These are phyloP conservation scores for Buxus sempervirens DNA, from an alignment of 164 flowering plant species.

Conservation along the genomic window DNA sequence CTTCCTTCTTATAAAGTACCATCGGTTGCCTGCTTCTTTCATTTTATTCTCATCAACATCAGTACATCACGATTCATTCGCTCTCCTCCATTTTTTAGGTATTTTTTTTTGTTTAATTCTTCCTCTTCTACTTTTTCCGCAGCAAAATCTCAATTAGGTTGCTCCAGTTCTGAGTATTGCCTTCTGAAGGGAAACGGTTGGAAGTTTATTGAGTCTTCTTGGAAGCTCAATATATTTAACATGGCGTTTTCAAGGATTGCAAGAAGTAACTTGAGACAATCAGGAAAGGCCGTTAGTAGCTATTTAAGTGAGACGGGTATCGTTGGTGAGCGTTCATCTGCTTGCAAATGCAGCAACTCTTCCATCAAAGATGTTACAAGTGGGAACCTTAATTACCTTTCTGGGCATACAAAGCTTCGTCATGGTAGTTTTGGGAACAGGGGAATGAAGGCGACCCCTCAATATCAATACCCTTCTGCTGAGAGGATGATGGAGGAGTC, in stretches of 20 bases:
- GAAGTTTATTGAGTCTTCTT: background rate
- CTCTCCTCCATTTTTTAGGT: too few species aligned
- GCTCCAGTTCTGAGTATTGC: background rate
- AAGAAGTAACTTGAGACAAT: conserved; percentile 38
- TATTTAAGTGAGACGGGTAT: conserved; percentile 19
- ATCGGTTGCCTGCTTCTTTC: background rate
- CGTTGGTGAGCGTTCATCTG: conserved; percentile 14
- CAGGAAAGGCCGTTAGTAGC: conserved; percentile 32
- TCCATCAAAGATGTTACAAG: conserved; percentile 15
- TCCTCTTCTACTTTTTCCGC: too few species aligned
- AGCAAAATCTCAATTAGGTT: too few species aligned
- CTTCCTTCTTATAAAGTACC: background rate
- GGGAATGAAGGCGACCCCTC: conserved; percentile 46
- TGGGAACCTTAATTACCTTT: conserved; percentile 19
- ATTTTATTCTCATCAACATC: too few species aligned
- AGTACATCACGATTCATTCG: background rate
- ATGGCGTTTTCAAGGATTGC: conserved; percentile 62
- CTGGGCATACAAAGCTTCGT: conserved; percentile 18
- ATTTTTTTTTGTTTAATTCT: too few species aligned
- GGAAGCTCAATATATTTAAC: background rate
- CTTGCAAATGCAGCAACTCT: conserved; percentile 8
- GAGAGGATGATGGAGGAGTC: conserved; percentile 42
- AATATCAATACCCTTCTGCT: conserved; percentile 33
- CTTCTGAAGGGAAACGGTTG: background rate
- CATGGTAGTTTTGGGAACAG: conserved; percentile 31